Conservation (phyloP, 805 yeast species). For the Priceomyces fermenticarens region DNA sequence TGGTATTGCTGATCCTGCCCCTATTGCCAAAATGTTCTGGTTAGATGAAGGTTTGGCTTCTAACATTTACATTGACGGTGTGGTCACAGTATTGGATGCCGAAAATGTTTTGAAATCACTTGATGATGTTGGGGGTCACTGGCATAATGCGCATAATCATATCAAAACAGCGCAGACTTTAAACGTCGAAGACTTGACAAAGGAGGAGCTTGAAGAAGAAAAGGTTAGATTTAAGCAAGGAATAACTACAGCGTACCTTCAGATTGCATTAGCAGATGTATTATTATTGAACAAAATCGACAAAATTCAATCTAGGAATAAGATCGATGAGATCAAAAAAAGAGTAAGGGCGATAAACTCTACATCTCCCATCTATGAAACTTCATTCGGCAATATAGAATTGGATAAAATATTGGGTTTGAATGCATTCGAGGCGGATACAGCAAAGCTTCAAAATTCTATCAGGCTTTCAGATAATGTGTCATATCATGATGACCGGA, state of each 20-base stretch:
- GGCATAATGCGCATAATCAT: constrained; percentile 48
- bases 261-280: constrained; percentile 86
- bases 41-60: constrained; percentile 84
- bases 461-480: constrained; percentile 10
- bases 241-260: constrained; percentile 81
- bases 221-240: constrained; percentile 36
- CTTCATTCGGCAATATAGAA: constrained; percentile 75
- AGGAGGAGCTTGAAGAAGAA: constrained; percentile 29
- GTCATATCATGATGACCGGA: constrained; percentile 38
- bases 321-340: constrained; percentile 26
- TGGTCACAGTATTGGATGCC: constrained; percentile 81
- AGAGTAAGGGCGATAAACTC: constrained; percentile 59
- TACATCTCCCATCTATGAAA: constrained; percentile 61
- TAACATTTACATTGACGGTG: constrained; percentile 86
- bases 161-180: constrained; percentile 15
- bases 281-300: constrained; percentile 80
- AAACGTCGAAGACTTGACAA: constrained; percentile 19
- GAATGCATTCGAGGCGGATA: constrained; percentile 63
- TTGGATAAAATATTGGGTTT: constrained; percentile 67
- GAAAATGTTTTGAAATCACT: constrained; percentile 63
- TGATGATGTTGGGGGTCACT: constrained; percentile 70
- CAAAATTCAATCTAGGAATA: constrained; percentile 21
- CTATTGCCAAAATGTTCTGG: constrained; percentile 97
- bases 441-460: constrained; percentile 16
- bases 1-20: constrained; percentile 97